phyloP scores from a whole-genome alignment of 2,329 filamentous ascomycete species.

The Microthyrium microscopicum region DNA sequence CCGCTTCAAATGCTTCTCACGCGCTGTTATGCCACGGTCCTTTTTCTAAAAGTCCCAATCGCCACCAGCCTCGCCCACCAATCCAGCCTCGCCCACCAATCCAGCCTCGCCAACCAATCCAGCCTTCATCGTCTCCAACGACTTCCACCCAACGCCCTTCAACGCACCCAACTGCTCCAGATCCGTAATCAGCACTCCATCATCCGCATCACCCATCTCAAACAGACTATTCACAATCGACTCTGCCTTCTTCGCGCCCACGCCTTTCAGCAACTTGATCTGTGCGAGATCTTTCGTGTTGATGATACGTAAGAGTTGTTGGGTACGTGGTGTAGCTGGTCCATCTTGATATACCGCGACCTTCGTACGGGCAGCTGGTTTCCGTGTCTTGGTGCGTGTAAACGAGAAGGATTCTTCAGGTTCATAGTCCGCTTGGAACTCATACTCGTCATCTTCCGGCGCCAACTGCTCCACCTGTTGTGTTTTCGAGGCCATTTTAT shows the following conservation, averaged over 20 bases:
- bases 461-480: slow-evolving; percentile 1
- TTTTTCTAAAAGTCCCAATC: no score
- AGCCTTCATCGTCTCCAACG: slow-evolving; percentile 33
- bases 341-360: slow-evolving; percentile 22
- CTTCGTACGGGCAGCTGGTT: slow-evolving; percentile 16
- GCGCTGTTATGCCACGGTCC: no score
- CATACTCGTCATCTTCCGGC: slow-evolving; percentile 7
- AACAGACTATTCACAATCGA: slow-evolving; percentile 31
- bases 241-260: slow-evolving; percentile 55
- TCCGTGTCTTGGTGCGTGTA: slow-evolving; percentile 18
- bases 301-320: slow-evolving; percentile 49
- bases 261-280: slow-evolving; percentile 51
- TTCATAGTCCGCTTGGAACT: slow-evolving; percentile 12
- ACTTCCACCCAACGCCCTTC: slow-evolving; percentile 32
- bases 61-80: no score
- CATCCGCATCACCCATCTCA: slow-evolving; percentile 27
- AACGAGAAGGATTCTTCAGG: slow-evolving; percentile 24
- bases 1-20: no score
- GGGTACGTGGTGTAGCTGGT: slow-evolving; percentile 38
- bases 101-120: slow-evolving; percentile 12
- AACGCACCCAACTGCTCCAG: slow-evolving; percentile 27
- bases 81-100: background rate
- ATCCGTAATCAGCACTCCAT: slow-evolving; percentile 16
- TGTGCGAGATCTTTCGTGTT: slow-evolving; percentile 52
- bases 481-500: slow-evolving; percentile 27